Base-by-base conservation (phyloP, 1,139 yeast genomes). In the Scheffersomyces stambukii region DNA sequence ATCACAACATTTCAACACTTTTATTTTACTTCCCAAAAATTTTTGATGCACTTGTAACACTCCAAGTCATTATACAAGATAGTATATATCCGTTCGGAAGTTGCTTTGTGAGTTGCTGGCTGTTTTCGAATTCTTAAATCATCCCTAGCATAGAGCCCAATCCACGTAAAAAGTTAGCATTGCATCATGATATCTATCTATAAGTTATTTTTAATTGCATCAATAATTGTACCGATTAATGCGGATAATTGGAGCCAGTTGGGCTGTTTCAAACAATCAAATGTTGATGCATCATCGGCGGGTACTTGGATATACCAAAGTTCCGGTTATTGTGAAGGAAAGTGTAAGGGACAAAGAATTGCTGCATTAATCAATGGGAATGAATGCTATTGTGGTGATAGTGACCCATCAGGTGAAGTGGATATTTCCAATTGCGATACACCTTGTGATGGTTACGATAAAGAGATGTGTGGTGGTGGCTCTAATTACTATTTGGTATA, bases 401-500 rank as follows among this genome's bases (percentile, higher is more conserved):
- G 59, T 0, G 52, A 54, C 12, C 75, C 78, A 9, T 42, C 52
- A 9, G 54, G 53, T 22, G 47, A 56, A 31, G 63, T 57, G 2
- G 51, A 40, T 34, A 43, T 39, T 19, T 49, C 62, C 18, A 54
- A 65, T 27, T 81, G 91, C 57, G 44, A 64, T 30, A 45, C 50
- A 3, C 33, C 50, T 2, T 81, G 91, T 54, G 50, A 54, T 25
- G 89, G 88, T 5, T 81, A 71, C 51, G 68, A 69, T 2, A 35
- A 42, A 6, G 80, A 76, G 36, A 63, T 51, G 13, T 81, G 91
- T 55, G 91, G 91, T 43, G 85, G 85, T n/a, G 15, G 21, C 14
- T 25, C 42, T 23, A 54, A 52, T 15, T 71, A 68, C 40, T 67
- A 70, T 42, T 59, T 70, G 29, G 74, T 81, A 8, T 77, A 65